Percentiles rank a stretch among this genome's conserved stretches.
Evolutionary conservation across 345 rosid genomes (phyloP).

Genomic region (Sonneratia caseolaris): DNA sequence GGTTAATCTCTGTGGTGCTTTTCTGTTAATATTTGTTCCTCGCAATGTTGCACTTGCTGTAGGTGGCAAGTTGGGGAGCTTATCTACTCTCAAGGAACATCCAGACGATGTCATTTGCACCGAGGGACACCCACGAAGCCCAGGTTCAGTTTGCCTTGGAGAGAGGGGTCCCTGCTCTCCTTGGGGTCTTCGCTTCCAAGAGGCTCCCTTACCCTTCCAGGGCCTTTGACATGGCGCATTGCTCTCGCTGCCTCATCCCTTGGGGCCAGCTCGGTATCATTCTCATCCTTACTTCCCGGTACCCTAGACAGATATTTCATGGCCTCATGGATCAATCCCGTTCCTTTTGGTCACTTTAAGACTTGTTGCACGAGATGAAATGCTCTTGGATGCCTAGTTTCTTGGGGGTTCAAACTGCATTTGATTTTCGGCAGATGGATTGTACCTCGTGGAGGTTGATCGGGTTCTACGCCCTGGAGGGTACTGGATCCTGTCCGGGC

Average conservation of each 20-base stretch:
- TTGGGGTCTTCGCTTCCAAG: conserved; percentile 78
- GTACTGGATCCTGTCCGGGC: conserved; percentile 90
- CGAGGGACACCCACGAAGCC: conserved; percentile 88
- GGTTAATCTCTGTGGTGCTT: too few species aligned
- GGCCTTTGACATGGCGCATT: conserved; percentile 94
- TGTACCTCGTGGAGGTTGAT: conserved; percentile 72
- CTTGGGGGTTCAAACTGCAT: not conserved
- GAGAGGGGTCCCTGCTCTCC: conserved; percentile 85
- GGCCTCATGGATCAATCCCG: too few species aligned
- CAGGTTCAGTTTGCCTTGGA: conserved; percentile 95
- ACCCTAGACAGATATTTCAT: too few species aligned
- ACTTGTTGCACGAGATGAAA: too few species aligned
- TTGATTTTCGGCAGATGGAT: conserved; percentile 43
- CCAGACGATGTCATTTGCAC: conserved; percentile 82
- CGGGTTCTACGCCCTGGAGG: conserved; percentile 84
- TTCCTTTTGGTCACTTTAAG: too few species aligned
- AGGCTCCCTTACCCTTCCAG: conserved; percentile 85
- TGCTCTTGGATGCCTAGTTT: too few species aligned
- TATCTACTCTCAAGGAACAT: conserved; percentile 71
- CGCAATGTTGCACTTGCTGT: not conserved
- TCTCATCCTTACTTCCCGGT: too few species aligned
- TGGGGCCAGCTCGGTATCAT: conserved; percentile 64
- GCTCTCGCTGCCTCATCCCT: conserved; percentile 95
- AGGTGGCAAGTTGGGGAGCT: conserved; percentile 99
- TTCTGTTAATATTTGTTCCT: too few species aligned